Evolutionary conservation across 2,329 filamentous ascomycete species (phyloP).

Genomic region (Zymoseptoria tritici): DNA sequence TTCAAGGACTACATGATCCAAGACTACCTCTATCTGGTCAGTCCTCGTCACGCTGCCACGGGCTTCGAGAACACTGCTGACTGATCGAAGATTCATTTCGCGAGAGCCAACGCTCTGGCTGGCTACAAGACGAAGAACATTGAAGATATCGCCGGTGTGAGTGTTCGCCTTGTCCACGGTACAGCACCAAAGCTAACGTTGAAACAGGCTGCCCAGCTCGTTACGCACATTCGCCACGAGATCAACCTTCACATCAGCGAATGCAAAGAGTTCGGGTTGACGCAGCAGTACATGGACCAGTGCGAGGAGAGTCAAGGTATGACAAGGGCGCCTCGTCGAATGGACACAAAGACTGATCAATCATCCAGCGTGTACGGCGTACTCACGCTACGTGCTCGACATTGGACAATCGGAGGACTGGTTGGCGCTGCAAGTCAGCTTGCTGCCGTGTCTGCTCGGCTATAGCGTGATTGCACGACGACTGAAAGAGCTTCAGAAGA

Average conservation of each 20-base stretch:
- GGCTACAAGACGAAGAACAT: slow-evolving; percentile 76
- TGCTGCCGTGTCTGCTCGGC: slow-evolving; percentile 83
- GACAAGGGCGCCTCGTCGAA: slow-evolving; percentile 5
- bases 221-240: slow-evolving; percentile 70
- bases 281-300: slow-evolving; percentile 61
- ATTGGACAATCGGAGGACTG: slow-evolving; percentile 81
- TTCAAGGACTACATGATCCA: slow-evolving; percentile 89
- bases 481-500: slow-evolving; percentile 56
- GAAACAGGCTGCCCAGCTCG: slow-evolving; percentile 57
- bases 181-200: slow-evolving; percentile 6
- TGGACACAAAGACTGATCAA: not conserved
- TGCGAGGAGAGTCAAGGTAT: slow-evolving; percentile 68
- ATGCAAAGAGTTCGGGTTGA: slow-evolving; percentile 72
- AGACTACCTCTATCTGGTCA: slow-evolving; percentile 81
- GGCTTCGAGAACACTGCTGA: not conserved
- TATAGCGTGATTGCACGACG: slow-evolving; percentile 73
- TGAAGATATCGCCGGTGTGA: slow-evolving; percentile 62
- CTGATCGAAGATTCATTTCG: slow-evolving; percentile 64
- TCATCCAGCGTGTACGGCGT: slow-evolving; percentile 62
- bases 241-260: slow-evolving; percentile 76
- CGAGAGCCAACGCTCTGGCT: slow-evolving; percentile 75
- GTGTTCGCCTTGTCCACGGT: slow-evolving; percentile 16
- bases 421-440: slow-evolving; percentile 74
- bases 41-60: slow-evolving; percentile 14
- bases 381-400: slow-evolving; percentile 77